These are phyloP conservation scores for Dianthus caryophyllus DNA, from an alignment of 148 eudicot species.

Conservation along the genomic window DNA sequence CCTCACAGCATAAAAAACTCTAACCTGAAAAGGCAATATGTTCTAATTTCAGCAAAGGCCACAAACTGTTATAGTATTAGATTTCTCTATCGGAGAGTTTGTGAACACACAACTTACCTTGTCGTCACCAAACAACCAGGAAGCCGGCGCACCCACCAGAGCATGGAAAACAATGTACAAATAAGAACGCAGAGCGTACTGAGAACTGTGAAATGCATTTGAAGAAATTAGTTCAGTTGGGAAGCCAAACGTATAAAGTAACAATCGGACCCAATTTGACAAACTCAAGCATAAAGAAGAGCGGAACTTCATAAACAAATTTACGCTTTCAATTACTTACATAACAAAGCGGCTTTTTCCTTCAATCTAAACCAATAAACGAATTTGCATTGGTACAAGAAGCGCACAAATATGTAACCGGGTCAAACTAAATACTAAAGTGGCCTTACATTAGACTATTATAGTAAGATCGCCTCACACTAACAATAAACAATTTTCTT, in stretches of 20 bases:
- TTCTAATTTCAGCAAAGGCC: not conserved
- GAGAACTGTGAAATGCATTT: conserved; percentile 48
- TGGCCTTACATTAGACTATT: no score
- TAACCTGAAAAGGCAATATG: conserved; percentile 48
- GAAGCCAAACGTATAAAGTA: not conserved
- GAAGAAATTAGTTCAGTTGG: not conserved
- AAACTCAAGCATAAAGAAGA: not conserved
- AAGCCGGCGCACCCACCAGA: conserved; percentile 71
- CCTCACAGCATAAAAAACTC: conserved; percentile 88
- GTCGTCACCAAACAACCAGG: conserved; percentile 64
- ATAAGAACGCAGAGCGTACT: conserved; percentile 86
- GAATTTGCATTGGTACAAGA: not conserved
- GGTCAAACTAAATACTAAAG: no score
- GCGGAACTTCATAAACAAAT: not conserved
- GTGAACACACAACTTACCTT: conserved; percentile 45
- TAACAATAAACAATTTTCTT: no score
- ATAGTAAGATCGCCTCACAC: no score
- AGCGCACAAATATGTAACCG: not conserved
- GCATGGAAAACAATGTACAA: conserved; percentile 76
- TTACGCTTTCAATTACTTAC: not conserved
- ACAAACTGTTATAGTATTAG: not conserved
- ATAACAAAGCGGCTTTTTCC: not conserved
- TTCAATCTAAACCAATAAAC: not conserved
- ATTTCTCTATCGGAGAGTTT: not conserved
- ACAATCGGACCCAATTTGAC: not conserved